phyloP scores from a whole-genome alignment of 768 basidiomycete species.

The Solioccasus polychromus region DNA sequence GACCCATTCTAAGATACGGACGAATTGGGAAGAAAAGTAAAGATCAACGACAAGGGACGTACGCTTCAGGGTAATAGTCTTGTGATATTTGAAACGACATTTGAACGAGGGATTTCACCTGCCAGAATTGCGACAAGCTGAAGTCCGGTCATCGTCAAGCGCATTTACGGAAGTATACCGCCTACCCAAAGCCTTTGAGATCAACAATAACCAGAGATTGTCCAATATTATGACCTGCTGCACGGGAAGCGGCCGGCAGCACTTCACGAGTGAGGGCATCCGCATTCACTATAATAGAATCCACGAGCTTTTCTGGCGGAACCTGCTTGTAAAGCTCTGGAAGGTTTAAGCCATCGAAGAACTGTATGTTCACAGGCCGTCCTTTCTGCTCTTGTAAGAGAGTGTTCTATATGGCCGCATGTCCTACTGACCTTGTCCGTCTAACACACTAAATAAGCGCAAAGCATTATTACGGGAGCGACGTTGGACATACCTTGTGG shows the following conservation, averaged over 20 bases:
- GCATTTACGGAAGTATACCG: constrained; percentile 1
- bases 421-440: constrained; percentile 59
- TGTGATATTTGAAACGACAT: constrained; percentile 72
- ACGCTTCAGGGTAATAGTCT: constrained; percentile 80
- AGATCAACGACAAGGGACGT: constrained; percentile 16
- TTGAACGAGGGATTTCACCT: constrained; percentile 63
- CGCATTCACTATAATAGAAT: constrained; percentile 59
- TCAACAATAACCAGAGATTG: constrained; percentile 66
- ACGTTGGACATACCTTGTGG: constrained; percentile 58
- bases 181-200: constrained; percentile 67
- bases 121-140: constrained; percentile 71
- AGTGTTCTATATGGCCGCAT: not conserved
- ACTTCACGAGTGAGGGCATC: constrained; percentile 66
- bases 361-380: constrained; percentile 67
- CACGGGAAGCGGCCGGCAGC: constrained; percentile 60
- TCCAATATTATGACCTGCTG: constrained; percentile 48
- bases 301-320: constrained; percentile 60
- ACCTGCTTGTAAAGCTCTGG: constrained; percentile 54
- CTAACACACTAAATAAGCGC: constrained; percentile 28
- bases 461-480: not conserved
- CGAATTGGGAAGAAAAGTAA: not conserved
- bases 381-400: constrained; percentile 46
- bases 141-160: not conserved
- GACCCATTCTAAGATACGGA: constrained; percentile 55
- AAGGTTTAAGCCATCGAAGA: constrained; percentile 58